Evolutionary conservation across 345 rosid species (phyloP).

Genomic region (Kandelia obovata): DNA sequence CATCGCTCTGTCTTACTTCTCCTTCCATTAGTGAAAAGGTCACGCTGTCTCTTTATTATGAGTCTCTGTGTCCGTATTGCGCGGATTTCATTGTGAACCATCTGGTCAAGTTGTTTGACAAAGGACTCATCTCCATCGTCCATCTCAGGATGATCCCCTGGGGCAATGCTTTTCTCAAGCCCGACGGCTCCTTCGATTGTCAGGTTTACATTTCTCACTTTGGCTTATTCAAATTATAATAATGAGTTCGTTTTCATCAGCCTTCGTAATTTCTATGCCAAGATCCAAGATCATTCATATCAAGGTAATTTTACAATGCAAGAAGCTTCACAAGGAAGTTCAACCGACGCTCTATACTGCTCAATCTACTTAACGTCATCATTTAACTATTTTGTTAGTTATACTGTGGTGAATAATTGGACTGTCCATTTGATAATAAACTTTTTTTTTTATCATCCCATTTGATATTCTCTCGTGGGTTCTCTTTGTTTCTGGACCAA

Average conservation of each 20-base stretch:
- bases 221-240: background rate
- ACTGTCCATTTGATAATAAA: too few species aligned
- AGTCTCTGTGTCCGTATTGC: slow-evolving; percentile 67
- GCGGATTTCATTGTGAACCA: slow-evolving; percentile 71
- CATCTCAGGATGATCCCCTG: slow-evolving; percentile 72
- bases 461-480: too few species aligned
- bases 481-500: background rate
- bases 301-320: too few species aligned
- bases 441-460: too few species aligned
- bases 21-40: slow-evolving; percentile 33
- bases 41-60: slow-evolving; percentile 64
- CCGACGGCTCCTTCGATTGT: slow-evolving; percentile 48
- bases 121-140: slow-evolving; percentile 55
- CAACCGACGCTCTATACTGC: too few species aligned
- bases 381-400: too few species aligned
- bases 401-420: too few species aligned
- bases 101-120: slow-evolving; percentile 52
- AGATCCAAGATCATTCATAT: too few species aligned
- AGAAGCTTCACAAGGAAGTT: too few species aligned
- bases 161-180: slow-evolving; percentile 59
- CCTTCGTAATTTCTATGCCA: too few species aligned
- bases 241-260: background rate
- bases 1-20: slow-evolving; percentile 4
- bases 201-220: slow-evolving; percentile 45
- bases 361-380: too few species aligned